A percentile compares a stretch with the other conserved stretches of the same genome.
These are phyloP conservation scores for Pyrenophora graminea DNA, from an alignment of 2,329 filamentous ascomycete genomes.

Conservation along the genomic window DNA sequence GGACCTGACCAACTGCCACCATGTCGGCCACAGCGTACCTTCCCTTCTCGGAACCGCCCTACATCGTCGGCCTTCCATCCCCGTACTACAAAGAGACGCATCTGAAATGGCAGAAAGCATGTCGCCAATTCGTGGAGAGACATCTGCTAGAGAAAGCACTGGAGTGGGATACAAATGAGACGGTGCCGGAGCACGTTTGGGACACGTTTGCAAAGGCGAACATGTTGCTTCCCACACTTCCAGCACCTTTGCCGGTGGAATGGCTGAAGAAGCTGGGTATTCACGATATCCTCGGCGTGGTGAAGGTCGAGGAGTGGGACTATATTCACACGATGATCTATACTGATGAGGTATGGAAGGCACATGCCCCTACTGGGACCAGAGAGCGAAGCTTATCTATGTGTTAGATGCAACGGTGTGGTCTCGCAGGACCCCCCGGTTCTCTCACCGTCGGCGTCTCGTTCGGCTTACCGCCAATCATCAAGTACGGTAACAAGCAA, in stretches of 20 bases:
- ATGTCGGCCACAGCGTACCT: conserved; percentile 47
- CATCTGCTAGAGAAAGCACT: conserved; percentile 65
- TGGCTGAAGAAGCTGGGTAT: conserved; percentile 71
- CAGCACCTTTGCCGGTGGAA: conserved; percentile 68
- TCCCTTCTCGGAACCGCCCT: conserved; percentile 75
- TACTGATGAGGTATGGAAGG: conserved; percentile 60
- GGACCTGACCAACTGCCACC: conserved; percentile 1
- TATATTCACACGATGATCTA: conserved; percentile 73
- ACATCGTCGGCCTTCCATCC: conserved; percentile 70
- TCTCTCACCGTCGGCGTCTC: conserved; percentile 73
- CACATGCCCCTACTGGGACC: no score
- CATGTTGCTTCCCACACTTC: conserved; percentile 72
- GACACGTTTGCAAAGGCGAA: conserved; percentile 65
- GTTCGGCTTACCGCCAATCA: conserved; percentile 71
- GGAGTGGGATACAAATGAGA: conserved; percentile 71
- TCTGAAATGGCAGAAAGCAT: conserved; percentile 67
- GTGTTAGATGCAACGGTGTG: conserved; percentile 63
- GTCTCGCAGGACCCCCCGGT: conserved; percentile 65
- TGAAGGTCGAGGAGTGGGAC: conserved; percentile 75
- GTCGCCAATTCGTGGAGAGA: conserved; percentile 67
- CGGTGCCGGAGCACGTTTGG: conserved; percentile 67
- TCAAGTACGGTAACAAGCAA: conserved; percentile 67
- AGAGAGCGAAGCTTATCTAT: background rate
- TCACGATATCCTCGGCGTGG: conserved; percentile 65
- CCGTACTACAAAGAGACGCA: conserved; percentile 73